Conservation (phyloP, 345 rosid species). For the Hibiscus trionum region DNA sequence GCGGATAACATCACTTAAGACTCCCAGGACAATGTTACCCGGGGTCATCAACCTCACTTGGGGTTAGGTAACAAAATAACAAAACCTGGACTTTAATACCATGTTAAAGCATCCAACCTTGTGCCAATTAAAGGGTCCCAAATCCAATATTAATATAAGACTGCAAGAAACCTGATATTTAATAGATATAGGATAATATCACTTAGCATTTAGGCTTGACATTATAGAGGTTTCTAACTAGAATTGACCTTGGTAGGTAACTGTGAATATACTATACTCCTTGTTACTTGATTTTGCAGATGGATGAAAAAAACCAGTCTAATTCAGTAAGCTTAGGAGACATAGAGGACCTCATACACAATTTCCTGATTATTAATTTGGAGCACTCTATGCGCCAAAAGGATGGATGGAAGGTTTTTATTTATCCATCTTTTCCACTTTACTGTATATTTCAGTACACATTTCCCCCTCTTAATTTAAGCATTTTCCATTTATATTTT, state of each 20-base stretch:
- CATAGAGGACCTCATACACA: slow-evolving; percentile 86
- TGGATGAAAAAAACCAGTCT: slow-evolving; percentile 49
- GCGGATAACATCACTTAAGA: not conserved
- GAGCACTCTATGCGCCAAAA: slow-evolving; percentile 97
- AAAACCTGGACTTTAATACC: not conserved
- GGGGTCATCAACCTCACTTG: not conserved
- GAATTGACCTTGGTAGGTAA: not conserved
- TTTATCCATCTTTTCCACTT: not conserved
- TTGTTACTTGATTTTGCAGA: slow-evolving; percentile 44
- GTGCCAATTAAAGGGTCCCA: not conserved
- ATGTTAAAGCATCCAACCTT: not conserved
- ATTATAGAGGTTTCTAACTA: slow-evolving; percentile 9
- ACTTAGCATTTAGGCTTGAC: not conserved
- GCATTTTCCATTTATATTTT: not conserved
- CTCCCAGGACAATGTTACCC: not conserved
- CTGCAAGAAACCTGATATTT: not conserved
- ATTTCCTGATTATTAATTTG: slow-evolving; percentile 79
- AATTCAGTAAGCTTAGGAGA: slow-evolving; percentile 50
- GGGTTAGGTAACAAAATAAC: not conserved
- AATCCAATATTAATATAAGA: not conserved
- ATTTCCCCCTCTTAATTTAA: not conserved
- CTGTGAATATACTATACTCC: not conserved
- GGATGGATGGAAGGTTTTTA: slow-evolving; percentile 95
- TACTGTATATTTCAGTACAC: slow-evolving; percentile 8
- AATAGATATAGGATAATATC: not conserved